Evolutionary conservation across 2,329 filamentous ascomycete genomes (phyloP), one percentile per base, ranked within the genome.

Genomic region (Trichoderma sp.): DNA sequence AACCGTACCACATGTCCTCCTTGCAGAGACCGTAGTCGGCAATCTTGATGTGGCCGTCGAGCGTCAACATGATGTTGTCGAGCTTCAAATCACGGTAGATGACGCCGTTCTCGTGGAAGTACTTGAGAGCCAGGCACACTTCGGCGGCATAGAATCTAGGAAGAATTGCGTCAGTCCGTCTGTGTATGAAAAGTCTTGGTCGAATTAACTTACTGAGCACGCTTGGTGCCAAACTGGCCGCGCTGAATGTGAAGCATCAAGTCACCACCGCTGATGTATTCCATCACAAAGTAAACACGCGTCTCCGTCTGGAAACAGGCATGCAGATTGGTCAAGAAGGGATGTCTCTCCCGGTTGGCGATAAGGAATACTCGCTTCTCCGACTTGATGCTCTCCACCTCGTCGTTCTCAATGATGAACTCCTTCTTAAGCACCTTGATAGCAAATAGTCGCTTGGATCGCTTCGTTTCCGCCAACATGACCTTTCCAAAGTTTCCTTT

Each of bases 401-500:
- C 95, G 74, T 99, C 95, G 70, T 99, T 97, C 76, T 99, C 96
- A 68, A 99, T 99, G 75, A 99, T 99, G 77, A 99, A 99, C 77
- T 99, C 95, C 81, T 99, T 99, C 85, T 99, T 99, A 71, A 99
- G 81, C 44, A 99, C 95, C 80, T 99, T 99, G 78, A 99, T 99
- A 65, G 95, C 95, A 76, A 98, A 99, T 7, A 99, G 83, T 77
- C 94, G 91, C 78, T 93, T 92, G 10, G 91, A 88, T 63, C 88
- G 88, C 83, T 99, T 99, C 1, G 95, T 97, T 80, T 99, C 96
- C 2, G 95, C 95, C 77, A 99, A 82, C 95, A 99, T 99, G 79
- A 99, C 95, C 80, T 99, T 99, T 77, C 95, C 95, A 75, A 99
- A 99, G 80, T 99, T 99, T 81, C 95, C 95, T 80, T 99, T 99